Conservation (phyloP, 169 alveolate genomes). For the Cryptosporidium xiaoi region DNA sequence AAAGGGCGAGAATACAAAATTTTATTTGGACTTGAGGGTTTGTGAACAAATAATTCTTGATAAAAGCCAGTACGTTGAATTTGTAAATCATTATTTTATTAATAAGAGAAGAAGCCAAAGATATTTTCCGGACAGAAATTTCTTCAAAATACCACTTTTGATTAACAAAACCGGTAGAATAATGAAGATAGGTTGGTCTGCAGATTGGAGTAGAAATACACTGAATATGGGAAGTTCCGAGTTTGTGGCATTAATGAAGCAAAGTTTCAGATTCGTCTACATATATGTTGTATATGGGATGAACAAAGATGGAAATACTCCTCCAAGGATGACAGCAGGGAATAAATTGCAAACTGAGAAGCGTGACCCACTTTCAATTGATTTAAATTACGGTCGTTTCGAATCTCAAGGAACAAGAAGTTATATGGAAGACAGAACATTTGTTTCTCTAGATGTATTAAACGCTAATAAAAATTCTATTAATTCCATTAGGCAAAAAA, state of each 20-base stretch:
- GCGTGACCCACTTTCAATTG: slow-evolving; percentile 63
- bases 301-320: background rate
- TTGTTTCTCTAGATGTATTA: slow-evolving; percentile 74
- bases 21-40: slow-evolving; percentile 12
- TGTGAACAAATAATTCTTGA: slow-evolving; percentile 15
- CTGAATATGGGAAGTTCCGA: slow-evolving; percentile 9
- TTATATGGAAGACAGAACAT: slow-evolving; percentile 80
- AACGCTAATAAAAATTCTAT: slow-evolving; percentile 35
- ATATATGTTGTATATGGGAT: slow-evolving; percentile 20
- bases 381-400: slow-evolving; percentile 75
- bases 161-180: slow-evolving; percentile 15
- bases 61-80: slow-evolving; percentile 16
- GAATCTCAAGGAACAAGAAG: slow-evolving; percentile 79
- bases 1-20: slow-evolving; percentile 54
- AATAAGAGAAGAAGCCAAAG: slow-evolving; percentile 14
- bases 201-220: slow-evolving; percentile 44
- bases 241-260: background rate
- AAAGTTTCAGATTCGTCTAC: slow-evolving; percentile 5
- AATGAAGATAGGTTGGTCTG: slow-evolving; percentile 55
- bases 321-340: slow-evolving; percentile 54
- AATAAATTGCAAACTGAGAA: slow-evolving; percentile 53
- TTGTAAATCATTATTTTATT: slow-evolving; percentile 50
- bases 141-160: slow-evolving; percentile 41
- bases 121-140: background rate
- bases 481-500: background rate